phyloP scores from a whole-genome alignment of 192 early-diverging fungal genomes.

The Linnemannia schmuckeri region DNA sequence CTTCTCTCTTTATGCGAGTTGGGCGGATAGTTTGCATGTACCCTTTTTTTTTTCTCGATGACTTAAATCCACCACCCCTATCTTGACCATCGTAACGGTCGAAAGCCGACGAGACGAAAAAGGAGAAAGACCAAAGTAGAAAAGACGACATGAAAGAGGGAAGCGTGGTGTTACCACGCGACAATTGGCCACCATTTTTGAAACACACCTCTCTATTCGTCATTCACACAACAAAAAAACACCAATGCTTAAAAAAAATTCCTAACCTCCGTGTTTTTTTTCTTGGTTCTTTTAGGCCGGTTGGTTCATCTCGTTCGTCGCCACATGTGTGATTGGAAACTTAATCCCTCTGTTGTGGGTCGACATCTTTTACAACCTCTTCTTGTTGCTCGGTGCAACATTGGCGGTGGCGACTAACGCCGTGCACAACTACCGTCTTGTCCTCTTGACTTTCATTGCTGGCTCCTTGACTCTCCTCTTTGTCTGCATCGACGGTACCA shows the following conservation, averaged over 20 bases:
- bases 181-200: not conserved
- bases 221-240: not conserved
- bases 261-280: not conserved
- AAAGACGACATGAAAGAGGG: not conserved
- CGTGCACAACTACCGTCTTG: conserved; percentile 52
- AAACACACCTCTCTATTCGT: not conserved
- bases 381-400: conserved; percentile 46
- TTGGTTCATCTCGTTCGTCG: conserved; percentile 60
- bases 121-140: not conserved
- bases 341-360: conserved; percentile 42
- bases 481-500: not conserved
- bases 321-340: conserved; percentile 35
- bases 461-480: conserved; percentile 29
- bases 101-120: not conserved
- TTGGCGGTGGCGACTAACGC: conserved; percentile 42
- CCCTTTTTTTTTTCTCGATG: not conserved
- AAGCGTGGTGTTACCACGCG: not conserved
- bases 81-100: not conserved
- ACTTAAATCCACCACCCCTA: not conserved
- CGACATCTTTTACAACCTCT: conserved; percentile 58
- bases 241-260: not conserved
- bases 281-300: conserved; percentile 43
- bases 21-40: no score
- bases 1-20: not conserved
- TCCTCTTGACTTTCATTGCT: conserved; percentile 56